Percentiles rank a stretch among this genome's conserved stretches.
phyloP scores from a whole-genome alignment of 805 yeast species.

The Phaffomyces thermotolerans region DNA sequence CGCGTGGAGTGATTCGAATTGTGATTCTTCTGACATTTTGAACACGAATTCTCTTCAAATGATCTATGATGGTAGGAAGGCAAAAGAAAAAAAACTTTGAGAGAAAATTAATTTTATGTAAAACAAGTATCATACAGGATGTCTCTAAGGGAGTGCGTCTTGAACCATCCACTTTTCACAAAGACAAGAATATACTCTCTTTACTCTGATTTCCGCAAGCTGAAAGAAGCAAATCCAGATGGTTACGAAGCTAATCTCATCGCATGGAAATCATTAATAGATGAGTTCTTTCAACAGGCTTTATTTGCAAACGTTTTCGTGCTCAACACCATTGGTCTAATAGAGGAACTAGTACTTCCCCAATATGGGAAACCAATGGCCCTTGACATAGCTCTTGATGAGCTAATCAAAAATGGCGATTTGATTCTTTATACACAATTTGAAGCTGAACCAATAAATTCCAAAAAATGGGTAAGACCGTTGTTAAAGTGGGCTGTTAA shows the following conservation, averaged over 20 bases:
- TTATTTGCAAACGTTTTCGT: slow-evolving; percentile 15
- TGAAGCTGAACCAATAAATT: slow-evolving; percentile 16
- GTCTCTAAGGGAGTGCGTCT: slow-evolving; percentile 15
- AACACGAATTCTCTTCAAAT: not conserved
- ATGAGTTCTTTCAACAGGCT: slow-evolving; percentile 10
- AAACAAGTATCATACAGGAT: not conserved
- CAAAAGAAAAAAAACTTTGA: not conserved
- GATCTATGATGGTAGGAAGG: not conserved
- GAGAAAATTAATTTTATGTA: not conserved
- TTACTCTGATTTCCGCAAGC: slow-evolving; percentile 31
- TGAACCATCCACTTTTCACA: slow-evolving; percentile 21
- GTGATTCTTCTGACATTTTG: slow-evolving; percentile 1
- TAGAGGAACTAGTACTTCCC: slow-evolving; percentile 22
- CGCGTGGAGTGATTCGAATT: slow-evolving; percentile 1
- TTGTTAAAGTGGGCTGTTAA: slow-evolving; percentile 19
- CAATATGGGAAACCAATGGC: slow-evolving; percentile 30
- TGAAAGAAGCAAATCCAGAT: slow-evolving; percentile 32
- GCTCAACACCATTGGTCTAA: slow-evolving; percentile 21
- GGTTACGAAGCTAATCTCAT: slow-evolving; percentile 34
- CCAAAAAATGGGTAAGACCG: slow-evolving; percentile 20
- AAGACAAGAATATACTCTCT: slow-evolving; percentile 32
- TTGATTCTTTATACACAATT: slow-evolving; percentile 24
- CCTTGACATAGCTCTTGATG: slow-evolving; percentile 29
- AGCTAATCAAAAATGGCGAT: slow-evolving; percentile 22
- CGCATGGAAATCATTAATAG: slow-evolving; percentile 30